Conservation (phyloP, 495 filamentous ascomycete genomes). For the Lophiostoma macrostomum region DNA sequence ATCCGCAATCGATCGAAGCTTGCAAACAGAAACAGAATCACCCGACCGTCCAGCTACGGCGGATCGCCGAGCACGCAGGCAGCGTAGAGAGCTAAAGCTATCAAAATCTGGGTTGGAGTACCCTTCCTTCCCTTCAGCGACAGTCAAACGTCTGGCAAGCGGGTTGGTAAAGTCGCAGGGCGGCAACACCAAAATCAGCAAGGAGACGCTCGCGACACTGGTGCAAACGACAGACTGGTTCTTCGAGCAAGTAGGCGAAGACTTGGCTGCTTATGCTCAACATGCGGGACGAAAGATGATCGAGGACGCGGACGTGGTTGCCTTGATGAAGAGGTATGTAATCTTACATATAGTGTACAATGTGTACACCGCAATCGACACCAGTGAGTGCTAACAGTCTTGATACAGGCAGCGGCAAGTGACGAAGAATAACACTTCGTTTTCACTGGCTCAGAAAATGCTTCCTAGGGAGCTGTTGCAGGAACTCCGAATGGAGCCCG, state of each 20-base stretch:
- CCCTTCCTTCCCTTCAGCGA: conserved; percentile 64
- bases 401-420: conserved; percentile 70
- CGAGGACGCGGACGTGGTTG: conserved; percentile 77
- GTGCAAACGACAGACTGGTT: conserved; percentile 82
- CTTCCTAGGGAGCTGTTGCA: conserved; percentile 80
- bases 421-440: conserved; percentile 67
- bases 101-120: conserved; percentile 73
- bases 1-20: conserved; percentile 30
- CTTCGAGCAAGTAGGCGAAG: conserved; percentile 79
- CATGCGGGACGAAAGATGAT: conserved; percentile 83
- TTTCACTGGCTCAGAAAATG: conserved; percentile 77
- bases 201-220: conserved; percentile 69
- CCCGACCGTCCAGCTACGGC: conserved; percentile 9
- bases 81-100: conserved; percentile 52
- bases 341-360: conserved; percentile 29
- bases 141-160: conserved; percentile 73
- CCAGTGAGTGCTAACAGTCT: conserved; percentile 37
- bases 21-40: conserved; percentile 14
- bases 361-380: conserved; percentile 33
- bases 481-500: conserved; percentile 70
- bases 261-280: conserved; percentile 72
- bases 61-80: conserved; percentile 41
- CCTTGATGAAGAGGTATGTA: conserved; percentile 75
- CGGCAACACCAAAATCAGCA: conserved; percentile 62
- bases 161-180: conserved; percentile 63